Conservation (phyloP, 352 stramenopile species). For the Pythium phragmiticola region DNA sequence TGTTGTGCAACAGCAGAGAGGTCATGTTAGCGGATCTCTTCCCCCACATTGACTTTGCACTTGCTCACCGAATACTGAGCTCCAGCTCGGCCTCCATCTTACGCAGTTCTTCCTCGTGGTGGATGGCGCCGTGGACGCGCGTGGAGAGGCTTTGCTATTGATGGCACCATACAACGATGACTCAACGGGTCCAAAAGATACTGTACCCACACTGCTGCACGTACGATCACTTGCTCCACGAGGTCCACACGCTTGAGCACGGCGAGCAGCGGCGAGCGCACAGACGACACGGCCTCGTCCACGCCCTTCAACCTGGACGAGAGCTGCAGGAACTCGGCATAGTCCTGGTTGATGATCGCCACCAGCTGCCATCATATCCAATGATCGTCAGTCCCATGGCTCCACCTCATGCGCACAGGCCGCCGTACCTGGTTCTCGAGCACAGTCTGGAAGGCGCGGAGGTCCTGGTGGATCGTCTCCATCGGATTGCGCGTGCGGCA, state of each 20-base stretch:
- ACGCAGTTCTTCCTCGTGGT: conserved; percentile 41
- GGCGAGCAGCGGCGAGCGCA: conserved; percentile 63
- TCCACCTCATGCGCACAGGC: not conserved
- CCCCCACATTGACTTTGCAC: not conserved
- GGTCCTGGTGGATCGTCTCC: conserved; percentile 83
- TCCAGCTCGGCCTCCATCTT: conserved; percentile 50
- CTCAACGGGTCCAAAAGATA: not conserved
- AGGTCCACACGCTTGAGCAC: conserved; percentile 82
- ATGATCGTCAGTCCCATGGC: not conserved
- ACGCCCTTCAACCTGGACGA: conserved; percentile 86
- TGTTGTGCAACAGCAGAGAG: not conserved
- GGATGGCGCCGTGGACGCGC: conserved; percentile 54
- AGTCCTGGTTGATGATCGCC: conserved; percentile 89
- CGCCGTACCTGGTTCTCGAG: conserved; percentile 76
- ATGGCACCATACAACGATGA: not conserved
- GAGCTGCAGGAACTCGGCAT: conserved; percentile 88
- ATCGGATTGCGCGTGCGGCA: conserved; percentile 73
- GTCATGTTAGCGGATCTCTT: not conserved
- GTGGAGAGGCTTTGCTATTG: conserved; percentile 31
- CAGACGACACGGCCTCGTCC: conserved; percentile 79
- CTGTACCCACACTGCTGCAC: not conserved
- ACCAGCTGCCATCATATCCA: conserved; percentile 43
- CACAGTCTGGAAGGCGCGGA: conserved; percentile 81
- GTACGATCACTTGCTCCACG: conserved; percentile 60
- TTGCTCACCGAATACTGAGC: conserved; percentile 49